These are phyloP conservation scores for Clarkia xantiana DNA, from an alignment of 345 rosid species.

Conservation along the genomic window DNA sequence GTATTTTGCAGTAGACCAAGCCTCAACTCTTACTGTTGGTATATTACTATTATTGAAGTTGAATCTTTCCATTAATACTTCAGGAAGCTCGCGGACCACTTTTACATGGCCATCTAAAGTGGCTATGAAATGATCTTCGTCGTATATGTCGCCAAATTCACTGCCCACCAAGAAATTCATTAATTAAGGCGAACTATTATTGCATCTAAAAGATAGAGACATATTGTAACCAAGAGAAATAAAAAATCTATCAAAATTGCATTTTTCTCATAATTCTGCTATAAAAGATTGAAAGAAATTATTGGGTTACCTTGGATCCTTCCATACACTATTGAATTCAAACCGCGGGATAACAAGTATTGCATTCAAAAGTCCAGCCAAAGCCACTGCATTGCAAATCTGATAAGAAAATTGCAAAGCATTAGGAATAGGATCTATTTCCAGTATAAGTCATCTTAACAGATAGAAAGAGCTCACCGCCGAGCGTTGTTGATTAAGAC, in stretches of 20 bases:
- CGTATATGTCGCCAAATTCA: slow-evolving; percentile 66
- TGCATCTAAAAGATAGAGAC: too few relatives aligned
- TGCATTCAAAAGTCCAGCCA: slow-evolving; percentile 84
- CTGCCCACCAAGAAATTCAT: slow-evolving; percentile 24
- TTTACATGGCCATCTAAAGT: slow-evolving; percentile 52
- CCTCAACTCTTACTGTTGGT: slow-evolving; percentile 47
- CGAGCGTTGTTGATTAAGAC: slow-evolving; percentile 94
- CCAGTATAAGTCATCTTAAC: too few relatives aligned
- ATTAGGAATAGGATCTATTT: neutral
- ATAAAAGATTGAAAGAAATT: neutral
- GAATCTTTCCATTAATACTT: slow-evolving; percentile 44
- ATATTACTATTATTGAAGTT: slow-evolving; percentile 44
- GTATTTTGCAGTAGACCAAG: slow-evolving; percentile 70
- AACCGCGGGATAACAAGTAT: slow-evolving; percentile 63
- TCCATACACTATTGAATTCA: slow-evolving; percentile 73
- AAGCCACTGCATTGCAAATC: slow-evolving; percentile 98
- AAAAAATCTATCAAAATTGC: too few relatives aligned
- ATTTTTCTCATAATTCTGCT: too few relatives aligned
- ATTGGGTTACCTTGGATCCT: slow-evolving; percentile 56
- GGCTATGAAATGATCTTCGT: slow-evolving; percentile 64
- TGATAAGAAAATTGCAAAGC: slow-evolving; percentile 16
- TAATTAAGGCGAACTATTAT: neutral
- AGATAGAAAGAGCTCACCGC: slow-evolving; percentile 36
- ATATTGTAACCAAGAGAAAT: too few relatives aligned
- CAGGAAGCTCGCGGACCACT: slow-evolving; percentile 64